Conservation (phyloP, 352 stramenopile species). For the Globisporangium mamillatum region DNA sequence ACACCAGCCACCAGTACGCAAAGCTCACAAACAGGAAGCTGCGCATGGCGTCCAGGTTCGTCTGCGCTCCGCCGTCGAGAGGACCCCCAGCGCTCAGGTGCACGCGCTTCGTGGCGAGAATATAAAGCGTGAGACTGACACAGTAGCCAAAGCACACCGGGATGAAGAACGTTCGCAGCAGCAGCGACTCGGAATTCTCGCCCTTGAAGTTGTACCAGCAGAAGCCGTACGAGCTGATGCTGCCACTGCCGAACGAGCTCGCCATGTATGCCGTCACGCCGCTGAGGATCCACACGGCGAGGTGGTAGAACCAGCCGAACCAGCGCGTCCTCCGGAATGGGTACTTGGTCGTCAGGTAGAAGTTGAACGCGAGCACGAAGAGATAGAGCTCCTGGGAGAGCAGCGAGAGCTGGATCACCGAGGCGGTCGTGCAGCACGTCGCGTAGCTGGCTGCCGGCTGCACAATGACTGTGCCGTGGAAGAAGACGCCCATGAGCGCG, state of each 20-base stretch:
- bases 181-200: conserved; percentile 50
- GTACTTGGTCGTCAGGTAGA: conserved; percentile 88
- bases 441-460: conserved; percentile 48
- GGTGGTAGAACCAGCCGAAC: conserved; percentile 69
- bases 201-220: conserved; percentile 68
- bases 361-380: conserved; percentile 81
- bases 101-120: conserved; percentile 68
- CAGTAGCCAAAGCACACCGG: conserved; percentile 55
- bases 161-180: conserved; percentile 66
- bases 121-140: conserved; percentile 71
- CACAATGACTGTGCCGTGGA: conserved; percentile 67
- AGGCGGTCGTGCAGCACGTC: conserved; percentile 58
- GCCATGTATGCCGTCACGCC: conserved; percentile 51
- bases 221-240: conserved; percentile 74
- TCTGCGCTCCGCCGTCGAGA: conserved; percentile 43
- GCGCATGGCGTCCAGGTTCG: conserved; percentile 76
- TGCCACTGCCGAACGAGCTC: conserved; percentile 35
- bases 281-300: conserved; percentile 57
- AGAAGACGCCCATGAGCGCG: conserved; percentile 74
- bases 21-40: conserved; percentile 76
- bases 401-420: conserved; percentile 66
- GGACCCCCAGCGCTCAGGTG: conserved; percentile 46
- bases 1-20: conserved; percentile 62
- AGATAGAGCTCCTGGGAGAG: conserved; percentile 84
- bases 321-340: conserved; percentile 76